phyloP scores from a whole-genome alignment of 2,329 filamentous ascomycete species.

The Sclerotinia subarctica region DNA sequence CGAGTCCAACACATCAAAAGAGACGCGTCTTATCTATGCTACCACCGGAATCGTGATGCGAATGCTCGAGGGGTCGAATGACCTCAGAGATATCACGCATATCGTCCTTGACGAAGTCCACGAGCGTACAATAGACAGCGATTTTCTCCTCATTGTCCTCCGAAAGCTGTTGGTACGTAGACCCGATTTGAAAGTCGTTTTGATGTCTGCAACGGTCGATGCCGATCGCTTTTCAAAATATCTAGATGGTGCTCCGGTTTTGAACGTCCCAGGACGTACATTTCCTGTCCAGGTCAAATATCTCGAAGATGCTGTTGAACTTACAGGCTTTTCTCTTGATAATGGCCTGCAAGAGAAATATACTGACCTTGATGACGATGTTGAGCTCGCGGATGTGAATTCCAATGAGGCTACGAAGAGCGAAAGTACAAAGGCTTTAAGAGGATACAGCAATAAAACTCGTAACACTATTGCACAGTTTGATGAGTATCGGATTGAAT shows the following conservation, averaged over 20 bases:
- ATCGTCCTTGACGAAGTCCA: constrained; percentile 97
- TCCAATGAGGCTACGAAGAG: constrained; percentile 45
- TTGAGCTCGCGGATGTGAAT: constrained; percentile 47
- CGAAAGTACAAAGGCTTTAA: constrained; percentile 62
- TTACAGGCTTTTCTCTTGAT: constrained; percentile 69
- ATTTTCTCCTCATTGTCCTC: constrained; percentile 90
- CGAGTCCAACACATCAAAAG: constrained; percentile 78
- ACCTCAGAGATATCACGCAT: constrained; percentile 86
- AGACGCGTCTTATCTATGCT: constrained; percentile 85
- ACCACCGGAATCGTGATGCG: constrained; percentile 93
- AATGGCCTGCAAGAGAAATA: constrained; percentile 47
- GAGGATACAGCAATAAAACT: constrained; percentile 73
- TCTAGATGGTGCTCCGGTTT: constrained; percentile 76
- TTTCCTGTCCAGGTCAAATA: constrained; percentile 88
- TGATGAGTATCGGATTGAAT: constrained; percentile 90
- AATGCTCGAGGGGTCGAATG: constrained; percentile 88
- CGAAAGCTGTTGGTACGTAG: constrained; percentile 73
- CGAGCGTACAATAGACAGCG: constrained; percentile 92
- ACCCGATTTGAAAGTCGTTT: constrained; percentile 82
- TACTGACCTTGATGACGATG: constrained; percentile 62
- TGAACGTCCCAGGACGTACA: constrained; percentile 88
- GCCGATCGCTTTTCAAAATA: constrained; percentile 89
- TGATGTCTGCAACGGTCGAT: constrained; percentile 98
- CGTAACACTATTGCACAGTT: constrained; percentile 70
- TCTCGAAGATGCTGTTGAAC: constrained; percentile 87